These are phyloP conservation scores for Tolypocladium album DNA, from an alignment of 2,329 filamentous ascomycete species.

Conservation along the genomic window DNA sequence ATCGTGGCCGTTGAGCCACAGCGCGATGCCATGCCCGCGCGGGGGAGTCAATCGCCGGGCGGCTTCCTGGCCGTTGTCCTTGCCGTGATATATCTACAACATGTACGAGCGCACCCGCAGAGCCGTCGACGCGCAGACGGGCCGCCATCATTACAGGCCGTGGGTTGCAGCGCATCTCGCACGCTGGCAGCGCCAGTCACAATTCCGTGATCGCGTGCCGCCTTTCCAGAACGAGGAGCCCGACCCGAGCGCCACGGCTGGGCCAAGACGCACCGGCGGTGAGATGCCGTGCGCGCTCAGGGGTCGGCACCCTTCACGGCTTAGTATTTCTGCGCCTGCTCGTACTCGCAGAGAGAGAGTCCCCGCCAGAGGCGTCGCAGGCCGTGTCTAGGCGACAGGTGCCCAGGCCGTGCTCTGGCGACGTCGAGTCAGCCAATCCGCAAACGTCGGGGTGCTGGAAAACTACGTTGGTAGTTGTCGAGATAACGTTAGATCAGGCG, in stretches of 20 bases:
- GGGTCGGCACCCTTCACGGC: not conserved
- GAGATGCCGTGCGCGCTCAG: not conserved
- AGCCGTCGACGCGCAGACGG: not conserved
- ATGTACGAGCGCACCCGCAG: no score
- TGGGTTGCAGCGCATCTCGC: not conserved
- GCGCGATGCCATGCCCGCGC: no score
- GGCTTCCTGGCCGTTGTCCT: not conserved
- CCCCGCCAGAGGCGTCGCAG: not conserved
- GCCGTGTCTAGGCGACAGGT: not conserved
- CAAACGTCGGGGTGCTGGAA: not conserved
- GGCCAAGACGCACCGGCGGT: not conserved
- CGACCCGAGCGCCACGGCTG: not conserved
- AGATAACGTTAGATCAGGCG: not conserved
- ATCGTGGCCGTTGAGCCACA: no score
- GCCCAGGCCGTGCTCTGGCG: not conserved
- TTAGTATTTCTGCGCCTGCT: not conserved
- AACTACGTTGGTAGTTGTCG: no score
- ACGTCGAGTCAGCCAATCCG: not conserved
- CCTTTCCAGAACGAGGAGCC: not conserved
- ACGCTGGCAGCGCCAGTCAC: not conserved
- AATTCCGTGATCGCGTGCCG: not conserved
- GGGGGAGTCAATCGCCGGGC: no score
- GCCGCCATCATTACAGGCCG: not conserved
- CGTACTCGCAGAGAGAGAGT: no score
- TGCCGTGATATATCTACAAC: no score